A percentile compares a stretch with the other conserved stretches of the same genome.
Evolutionary conservation across 148 eudicot species (phyloP).

Genomic region (Amaranthus palmeri): DNA sequence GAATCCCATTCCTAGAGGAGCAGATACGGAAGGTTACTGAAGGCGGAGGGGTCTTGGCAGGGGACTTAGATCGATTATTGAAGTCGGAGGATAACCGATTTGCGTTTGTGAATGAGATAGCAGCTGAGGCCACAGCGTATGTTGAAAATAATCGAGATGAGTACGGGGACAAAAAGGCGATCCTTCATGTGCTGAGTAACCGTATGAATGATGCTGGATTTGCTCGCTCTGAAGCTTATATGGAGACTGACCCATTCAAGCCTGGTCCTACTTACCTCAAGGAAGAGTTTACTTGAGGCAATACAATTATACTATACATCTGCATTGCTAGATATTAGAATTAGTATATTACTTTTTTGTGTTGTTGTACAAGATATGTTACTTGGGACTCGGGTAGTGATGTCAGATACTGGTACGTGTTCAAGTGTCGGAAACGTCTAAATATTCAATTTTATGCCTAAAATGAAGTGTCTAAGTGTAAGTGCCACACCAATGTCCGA

Average conservation of each 20-base stretch:
- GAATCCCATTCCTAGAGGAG: slow-evolving; percentile 54
- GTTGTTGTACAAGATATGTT: background rate
- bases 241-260: slow-evolving; percentile 58
- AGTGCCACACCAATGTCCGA: too few relatives aligned
- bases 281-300: slow-evolving; percentile 36
- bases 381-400: too few relatives aligned
- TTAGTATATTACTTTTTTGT: background rate
- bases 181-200: slow-evolving; percentile 83
- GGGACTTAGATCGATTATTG: slow-evolving; percentile 64
- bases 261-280: slow-evolving; percentile 66
- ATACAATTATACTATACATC: background rate
- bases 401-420: too few relatives aligned
- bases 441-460: too few relatives aligned
- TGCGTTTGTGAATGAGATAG: slow-evolving; percentile 78
- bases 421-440: too few relatives aligned
- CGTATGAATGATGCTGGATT: slow-evolving; percentile 86
- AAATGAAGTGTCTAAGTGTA: too few relatives aligned
- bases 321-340: slow-evolving; percentile 1
- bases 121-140: slow-evolving; percentile 74
- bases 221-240: slow-evolving; percentile 73
- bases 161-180: slow-evolving; percentile 82
- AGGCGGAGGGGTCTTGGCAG: slow-evolving; percentile 56
- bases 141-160: slow-evolving; percentile 85
- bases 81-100: slow-evolving; percentile 77
- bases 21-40: slow-evolving; percentile 69